Conservation (phyloP, 1,139 yeast species). For the Sugiyamaella japonica region DNA sequence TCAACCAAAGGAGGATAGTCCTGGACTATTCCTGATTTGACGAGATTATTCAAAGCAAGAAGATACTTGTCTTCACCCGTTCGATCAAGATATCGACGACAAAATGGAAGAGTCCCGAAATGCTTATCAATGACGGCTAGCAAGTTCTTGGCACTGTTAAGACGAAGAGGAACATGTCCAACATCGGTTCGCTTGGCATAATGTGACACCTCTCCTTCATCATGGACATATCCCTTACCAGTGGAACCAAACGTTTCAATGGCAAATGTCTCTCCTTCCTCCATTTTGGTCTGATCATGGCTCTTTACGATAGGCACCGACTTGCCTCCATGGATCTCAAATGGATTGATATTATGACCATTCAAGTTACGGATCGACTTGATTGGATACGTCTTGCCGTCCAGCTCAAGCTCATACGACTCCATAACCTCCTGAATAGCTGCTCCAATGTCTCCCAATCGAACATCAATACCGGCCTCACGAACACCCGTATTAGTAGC, state of each 20-base stretch:
- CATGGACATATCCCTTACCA: conserved; percentile 85
- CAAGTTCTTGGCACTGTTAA: conserved; percentile 67
- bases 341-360: conserved; percentile 90
- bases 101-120: conserved; percentile 95
- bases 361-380: conserved; percentile 88
- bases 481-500: conserved; percentile 93
- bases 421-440: conserved; percentile 98
- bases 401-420: conserved; percentile 85
- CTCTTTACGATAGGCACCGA: conserved; percentile 94
- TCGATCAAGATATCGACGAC: conserved; percentile 91
- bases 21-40: conserved; percentile 79
- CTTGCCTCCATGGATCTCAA: conserved; percentile 88
- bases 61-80: conserved; percentile 89
- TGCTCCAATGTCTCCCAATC: conserved; percentile 93
- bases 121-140: conserved; percentile 68
- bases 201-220: conserved; percentile 93
- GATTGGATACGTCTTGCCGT: conserved; percentile 82
- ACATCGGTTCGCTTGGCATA: conserved; percentile 65
- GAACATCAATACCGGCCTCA: conserved; percentile 94
- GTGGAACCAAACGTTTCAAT: conserved; percentile 98
- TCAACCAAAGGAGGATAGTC: conserved; percentile 98
- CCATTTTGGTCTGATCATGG: conserved; percentile 95
- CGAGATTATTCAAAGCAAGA: conserved; percentile 83
- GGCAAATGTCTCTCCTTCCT: conserved; percentile 97
- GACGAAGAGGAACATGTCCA: conserved; percentile 53